phyloP scores from a whole-genome alignment of 257 asterid species.

The Mitragyna speciosa region DNA sequence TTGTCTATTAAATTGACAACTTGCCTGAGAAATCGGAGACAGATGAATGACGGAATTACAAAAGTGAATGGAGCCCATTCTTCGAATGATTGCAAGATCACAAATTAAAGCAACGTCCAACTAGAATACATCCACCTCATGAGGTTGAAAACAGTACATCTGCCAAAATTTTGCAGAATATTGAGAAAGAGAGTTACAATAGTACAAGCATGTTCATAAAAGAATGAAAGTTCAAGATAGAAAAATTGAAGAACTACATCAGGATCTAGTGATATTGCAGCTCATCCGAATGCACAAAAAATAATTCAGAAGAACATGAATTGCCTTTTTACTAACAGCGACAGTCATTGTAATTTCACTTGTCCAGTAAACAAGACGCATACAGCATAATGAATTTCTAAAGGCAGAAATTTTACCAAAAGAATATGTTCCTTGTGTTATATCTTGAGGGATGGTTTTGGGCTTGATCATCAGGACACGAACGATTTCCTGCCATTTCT shows the following conservation, averaged over 20 bases:
- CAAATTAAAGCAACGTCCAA: too few species aligned
- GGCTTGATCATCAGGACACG: constrained; percentile 18
- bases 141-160: background rate
- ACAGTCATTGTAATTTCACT: background rate
- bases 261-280: background rate
- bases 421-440: background rate
- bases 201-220: too few species aligned
- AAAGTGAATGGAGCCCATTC: background rate
- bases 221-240: background rate
- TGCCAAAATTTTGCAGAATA: background rate
- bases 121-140: background rate
- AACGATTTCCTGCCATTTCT: constrained; percentile 32
- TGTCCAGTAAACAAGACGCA: constrained; percentile 12
- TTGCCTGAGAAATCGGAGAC: background rate
- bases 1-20: too few species aligned
- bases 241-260: background rate
- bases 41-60: background rate
- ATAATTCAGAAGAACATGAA: background rate
- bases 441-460: background rate
- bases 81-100: background rate
- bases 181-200: too few species aligned
- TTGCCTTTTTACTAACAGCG: background rate
- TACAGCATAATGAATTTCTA: background rate
- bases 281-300: background rate
- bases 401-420: background rate